A percentile compares a stretch with the other conserved stretches of the same genome.
These are phyloP conservation scores for Rhodotorula toruloides DNA, from an alignment of 768 basidiomycete genomes.

Conservation along the genomic window DNA sequence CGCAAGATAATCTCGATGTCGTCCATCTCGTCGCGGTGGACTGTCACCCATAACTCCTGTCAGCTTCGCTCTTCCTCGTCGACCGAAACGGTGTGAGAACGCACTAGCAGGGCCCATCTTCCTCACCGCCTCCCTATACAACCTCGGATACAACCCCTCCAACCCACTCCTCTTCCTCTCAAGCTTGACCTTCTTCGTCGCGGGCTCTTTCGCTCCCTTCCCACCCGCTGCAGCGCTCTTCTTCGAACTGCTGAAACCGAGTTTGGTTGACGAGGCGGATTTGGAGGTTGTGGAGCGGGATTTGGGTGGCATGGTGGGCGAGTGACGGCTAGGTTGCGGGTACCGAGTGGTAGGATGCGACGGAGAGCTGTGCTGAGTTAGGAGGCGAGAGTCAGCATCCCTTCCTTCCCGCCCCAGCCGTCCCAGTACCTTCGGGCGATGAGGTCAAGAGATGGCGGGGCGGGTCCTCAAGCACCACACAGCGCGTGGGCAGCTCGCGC, in stretches of 20 bases:
- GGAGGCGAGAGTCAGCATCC: no score
- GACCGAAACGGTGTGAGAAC: slow-evolving; percentile 41
- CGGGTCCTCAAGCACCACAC: no score
- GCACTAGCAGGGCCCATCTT: slow-evolving; percentile 64
- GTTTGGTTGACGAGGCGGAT: background rate
- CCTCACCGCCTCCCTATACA: slow-evolving; percentile 52
- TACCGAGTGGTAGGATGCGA: background rate
- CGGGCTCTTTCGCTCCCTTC: background rate
- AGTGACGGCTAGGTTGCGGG: background rate
- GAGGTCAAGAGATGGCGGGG: no score
- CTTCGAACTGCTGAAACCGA: slow-evolving; percentile 10
- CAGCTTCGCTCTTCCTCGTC: background rate
- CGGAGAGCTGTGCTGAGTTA: no score
- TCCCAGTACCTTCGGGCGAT: no score
- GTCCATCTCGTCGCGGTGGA: slow-evolving; percentile 29
- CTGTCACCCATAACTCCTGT: background rate
- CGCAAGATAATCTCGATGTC: slow-evolving; percentile 37
- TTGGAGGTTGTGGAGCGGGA: background rate
- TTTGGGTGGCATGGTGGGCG: slow-evolving; percentile 3
- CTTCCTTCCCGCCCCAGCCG: no score
- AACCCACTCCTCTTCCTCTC: slow-evolving; percentile 48
- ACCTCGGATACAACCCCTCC: slow-evolving; percentile 54
- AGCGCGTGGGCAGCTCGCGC: no score
- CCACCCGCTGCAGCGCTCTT: background rate
- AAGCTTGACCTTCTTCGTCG: background rate